phyloP scores from a whole-genome alignment of 177 flowering plant species.

The Vitis hybrid region DNA sequence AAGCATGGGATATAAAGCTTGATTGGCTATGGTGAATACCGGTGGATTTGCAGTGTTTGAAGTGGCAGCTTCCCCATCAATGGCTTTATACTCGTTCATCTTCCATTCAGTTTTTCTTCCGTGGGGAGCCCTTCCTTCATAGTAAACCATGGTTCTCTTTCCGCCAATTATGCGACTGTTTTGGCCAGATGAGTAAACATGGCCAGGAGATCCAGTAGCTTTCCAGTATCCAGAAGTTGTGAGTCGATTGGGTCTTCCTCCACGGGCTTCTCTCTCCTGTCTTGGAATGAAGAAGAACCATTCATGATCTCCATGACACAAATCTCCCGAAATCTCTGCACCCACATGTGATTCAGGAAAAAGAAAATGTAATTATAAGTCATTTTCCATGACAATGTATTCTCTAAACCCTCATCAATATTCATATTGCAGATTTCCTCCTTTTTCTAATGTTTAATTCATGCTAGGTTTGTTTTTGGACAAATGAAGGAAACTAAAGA shows the following conservation, averaged over 20 bases:
- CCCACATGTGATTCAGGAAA: neutral
- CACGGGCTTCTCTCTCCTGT: constrained; percentile 52
- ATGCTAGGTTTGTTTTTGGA: too few relatives aligned
- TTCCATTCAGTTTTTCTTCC: constrained; percentile 66
- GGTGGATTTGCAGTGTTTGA: constrained; percentile 8
- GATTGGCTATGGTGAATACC: neutral
- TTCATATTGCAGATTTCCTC: neutral
- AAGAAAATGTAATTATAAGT: neutral
- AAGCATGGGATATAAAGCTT: neutral
- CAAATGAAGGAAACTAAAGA: neutral
- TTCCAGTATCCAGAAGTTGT: constrained; percentile 62
- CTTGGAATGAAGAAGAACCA: constrained; percentile 65
- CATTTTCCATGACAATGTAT: neutral
- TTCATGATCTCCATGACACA: constrained; percentile 37
- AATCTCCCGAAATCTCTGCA: constrained; percentile 38
- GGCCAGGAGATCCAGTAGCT: constrained; percentile 65
- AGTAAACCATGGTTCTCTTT: constrained; percentile 68
- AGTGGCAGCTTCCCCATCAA: constrained; percentile 19
- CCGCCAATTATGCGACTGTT: constrained; percentile 33
- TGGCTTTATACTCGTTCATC: constrained; percentile 53
- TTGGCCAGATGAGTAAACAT: constrained; percentile 39
- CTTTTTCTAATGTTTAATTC: neutral
- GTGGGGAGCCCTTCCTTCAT: constrained; percentile 52
- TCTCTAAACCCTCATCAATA: neutral
- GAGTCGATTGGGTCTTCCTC: constrained; percentile 53